Evolutionary conservation across 345 rosid genomes (phyloP).

Genomic region (Dipteronia sinensis): DNA sequence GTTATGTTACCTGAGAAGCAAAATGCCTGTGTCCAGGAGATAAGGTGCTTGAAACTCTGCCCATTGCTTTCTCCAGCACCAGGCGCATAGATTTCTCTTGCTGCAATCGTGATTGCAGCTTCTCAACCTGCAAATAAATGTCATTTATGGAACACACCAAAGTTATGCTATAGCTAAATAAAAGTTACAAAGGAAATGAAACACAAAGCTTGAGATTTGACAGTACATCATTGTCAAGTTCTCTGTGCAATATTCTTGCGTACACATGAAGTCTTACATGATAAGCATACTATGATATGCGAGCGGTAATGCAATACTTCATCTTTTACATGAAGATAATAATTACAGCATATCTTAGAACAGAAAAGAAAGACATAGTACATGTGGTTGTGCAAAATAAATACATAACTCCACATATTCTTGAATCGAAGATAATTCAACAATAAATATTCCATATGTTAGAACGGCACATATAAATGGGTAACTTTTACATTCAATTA

Average conservation of each 20-base stretch:
- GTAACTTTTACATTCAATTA: too few species aligned
- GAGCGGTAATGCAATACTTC: background rate
- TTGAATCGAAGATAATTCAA: too few species aligned
- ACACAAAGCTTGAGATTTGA: background rate
- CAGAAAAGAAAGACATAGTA: background rate
- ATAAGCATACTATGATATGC: constrained; percentile 1
- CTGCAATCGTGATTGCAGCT: constrained; percentile 74
- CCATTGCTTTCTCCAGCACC: constrained; percentile 86
- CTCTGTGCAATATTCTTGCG: background rate
- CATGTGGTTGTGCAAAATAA: background rate
- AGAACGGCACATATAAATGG: too few species aligned
- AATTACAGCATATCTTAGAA: background rate
- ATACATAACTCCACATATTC: too few species aligned
- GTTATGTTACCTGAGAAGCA: constrained; percentile 54
- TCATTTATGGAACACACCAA: constrained; percentile 15
- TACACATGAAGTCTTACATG: background rate
- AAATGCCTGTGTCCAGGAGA: constrained; percentile 96
- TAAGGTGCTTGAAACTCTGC: constrained; percentile 80
- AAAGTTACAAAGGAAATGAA: constrained; percentile 14
- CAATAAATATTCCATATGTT: too few species aligned
- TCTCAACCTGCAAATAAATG: constrained; percentile 64
- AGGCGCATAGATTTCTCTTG: constrained; percentile 78
- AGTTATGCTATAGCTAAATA: background rate
- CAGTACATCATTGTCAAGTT: background rate
- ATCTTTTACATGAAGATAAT: background rate